These are phyloP conservation scores for Ustilago vetiveriae DNA, from an alignment of 1,284 basidiomycete genomes.

Conservation along the genomic window DNA sequence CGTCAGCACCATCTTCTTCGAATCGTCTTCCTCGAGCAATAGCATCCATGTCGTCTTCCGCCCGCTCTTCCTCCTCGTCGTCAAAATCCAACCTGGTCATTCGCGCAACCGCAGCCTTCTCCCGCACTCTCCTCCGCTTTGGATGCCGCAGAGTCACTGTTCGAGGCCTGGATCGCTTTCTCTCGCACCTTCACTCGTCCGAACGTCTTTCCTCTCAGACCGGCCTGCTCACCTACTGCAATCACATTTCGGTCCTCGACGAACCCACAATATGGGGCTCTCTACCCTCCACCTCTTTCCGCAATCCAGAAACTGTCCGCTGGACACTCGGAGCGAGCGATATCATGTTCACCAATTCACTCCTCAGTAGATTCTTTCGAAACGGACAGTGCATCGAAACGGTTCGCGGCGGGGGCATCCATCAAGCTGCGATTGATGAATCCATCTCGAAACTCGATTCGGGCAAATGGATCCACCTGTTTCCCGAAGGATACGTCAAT, in stretches of 20 bases:
- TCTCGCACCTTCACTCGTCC: constrained; percentile 43
- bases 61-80: constrained; percentile 10
- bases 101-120: constrained; percentile 50
- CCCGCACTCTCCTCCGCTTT: constrained; percentile 41
- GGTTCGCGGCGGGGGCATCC: constrained; percentile 86
- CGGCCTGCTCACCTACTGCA: constrained; percentile 62
- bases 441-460: constrained; percentile 81
- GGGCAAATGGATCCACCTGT: constrained; percentile 93
- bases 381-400: constrained; percentile 93
- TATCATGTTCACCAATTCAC: constrained; percentile 87
- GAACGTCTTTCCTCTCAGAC: constrained; percentile 31
- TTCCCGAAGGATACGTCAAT: constrained; percentile 90
- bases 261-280: constrained; percentile 61
- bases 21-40: constrained; percentile 3
- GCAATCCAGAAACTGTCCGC: constrained; percentile 71
- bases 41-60: constrained; percentile 17
- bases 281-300: constrained; percentile 41
- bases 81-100: constrained; percentile 41
- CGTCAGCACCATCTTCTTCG: background rate
- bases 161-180: constrained; percentile 51
- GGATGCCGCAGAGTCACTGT: constrained; percentile 58
- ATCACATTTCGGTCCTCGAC: constrained; percentile 64
- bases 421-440: constrained; percentile 84
- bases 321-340: constrained; percentile 92
- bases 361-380: constrained; percentile 78